phyloP scores from a whole-genome alignment of 2,329 filamentous ascomycete genomes.

The Clonostachys chloroleuca region DNA sequence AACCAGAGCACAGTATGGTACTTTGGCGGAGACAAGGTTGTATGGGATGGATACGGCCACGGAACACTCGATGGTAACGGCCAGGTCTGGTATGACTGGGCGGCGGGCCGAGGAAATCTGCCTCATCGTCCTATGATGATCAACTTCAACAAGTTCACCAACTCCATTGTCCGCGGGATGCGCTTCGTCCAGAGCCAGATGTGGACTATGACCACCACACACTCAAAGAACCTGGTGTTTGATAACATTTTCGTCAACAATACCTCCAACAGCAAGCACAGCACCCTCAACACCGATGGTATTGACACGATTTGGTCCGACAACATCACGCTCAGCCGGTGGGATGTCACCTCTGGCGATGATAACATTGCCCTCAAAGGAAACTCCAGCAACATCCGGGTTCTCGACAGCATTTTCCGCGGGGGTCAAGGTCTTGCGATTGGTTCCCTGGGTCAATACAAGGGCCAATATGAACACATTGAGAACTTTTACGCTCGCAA shows the following conservation, averaged over 20 bases:
- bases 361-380: constrained; percentile 49
- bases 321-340: constrained; percentile 44
- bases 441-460: constrained; percentile 53
- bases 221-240: constrained; percentile 38
- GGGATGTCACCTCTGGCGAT: constrained; percentile 46
- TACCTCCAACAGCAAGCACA: constrained; percentile 24
- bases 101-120: constrained; percentile 35
- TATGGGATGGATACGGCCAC: constrained; percentile 39
- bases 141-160: constrained; percentile 32
- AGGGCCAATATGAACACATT: constrained; percentile 39
- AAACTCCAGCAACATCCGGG: constrained; percentile 49
- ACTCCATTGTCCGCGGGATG: constrained; percentile 41
- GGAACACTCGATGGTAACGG: constrained; percentile 57
- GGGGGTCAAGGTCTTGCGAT: constrained; percentile 49
- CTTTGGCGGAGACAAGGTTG: constrained; percentile 47
- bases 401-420: constrained; percentile 43
- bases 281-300: constrained; percentile 33
- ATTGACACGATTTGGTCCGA: constrained; percentile 48
- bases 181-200: constrained; percentile 54
- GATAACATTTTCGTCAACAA: constrained; percentile 50
- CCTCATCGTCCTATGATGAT: constrained; percentile 48
- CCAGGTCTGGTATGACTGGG: constrained; percentile 53
- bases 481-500: constrained; percentile 42
- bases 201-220: constrained; percentile 53
- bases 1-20: constrained; percentile 51